A percentile compares a stretch with the other conserved stretches of the same genome.
Evolutionary conservation across 441 rosid genomes (phyloP).

Genomic region (Pelargonium myrrhifolium): DNA sequence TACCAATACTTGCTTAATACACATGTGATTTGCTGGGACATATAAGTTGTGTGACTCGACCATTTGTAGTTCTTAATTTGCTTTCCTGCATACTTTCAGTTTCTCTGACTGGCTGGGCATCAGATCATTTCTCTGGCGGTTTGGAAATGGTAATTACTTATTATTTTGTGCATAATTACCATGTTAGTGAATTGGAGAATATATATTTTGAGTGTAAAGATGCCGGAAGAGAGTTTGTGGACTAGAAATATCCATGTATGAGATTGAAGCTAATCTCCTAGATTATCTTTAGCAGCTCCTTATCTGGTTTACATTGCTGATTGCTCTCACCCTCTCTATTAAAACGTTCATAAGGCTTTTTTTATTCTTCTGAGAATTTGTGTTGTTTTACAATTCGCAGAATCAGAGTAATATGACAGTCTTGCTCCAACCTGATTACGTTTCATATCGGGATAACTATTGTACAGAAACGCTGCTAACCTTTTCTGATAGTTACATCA

Average conservation of each 20-base stretch:
- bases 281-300: neutral
- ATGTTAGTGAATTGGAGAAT: neutral
- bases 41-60: constrained; percentile 11
- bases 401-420: constrained; percentile 36
- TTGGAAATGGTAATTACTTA: constrained; percentile 47
- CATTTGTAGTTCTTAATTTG: constrained; percentile 22
- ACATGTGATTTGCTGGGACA: constrained; percentile 8
- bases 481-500: constrained; percentile 53
- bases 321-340: neutral
- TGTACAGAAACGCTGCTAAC: constrained; percentile 40
- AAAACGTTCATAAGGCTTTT: constrained; percentile 12
- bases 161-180: constrained; percentile 11
- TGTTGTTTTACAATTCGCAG: constrained; percentile 39
- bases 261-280: neutral
- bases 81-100: constrained; percentile 37
- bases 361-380: constrained; percentile 10
- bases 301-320: neutral
- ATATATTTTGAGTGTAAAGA: neutral
- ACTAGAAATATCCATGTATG: neutral
- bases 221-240: neutral
- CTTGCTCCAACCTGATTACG: constrained; percentile 52
- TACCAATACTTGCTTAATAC: constrained; percentile 10
- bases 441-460: constrained; percentile 37
- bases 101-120: constrained; percentile 29
- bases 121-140: constrained; percentile 30